Conservation (phyloP, 1,284 basidiomycete genomes). For the Schizophyllum amplum region DNA sequence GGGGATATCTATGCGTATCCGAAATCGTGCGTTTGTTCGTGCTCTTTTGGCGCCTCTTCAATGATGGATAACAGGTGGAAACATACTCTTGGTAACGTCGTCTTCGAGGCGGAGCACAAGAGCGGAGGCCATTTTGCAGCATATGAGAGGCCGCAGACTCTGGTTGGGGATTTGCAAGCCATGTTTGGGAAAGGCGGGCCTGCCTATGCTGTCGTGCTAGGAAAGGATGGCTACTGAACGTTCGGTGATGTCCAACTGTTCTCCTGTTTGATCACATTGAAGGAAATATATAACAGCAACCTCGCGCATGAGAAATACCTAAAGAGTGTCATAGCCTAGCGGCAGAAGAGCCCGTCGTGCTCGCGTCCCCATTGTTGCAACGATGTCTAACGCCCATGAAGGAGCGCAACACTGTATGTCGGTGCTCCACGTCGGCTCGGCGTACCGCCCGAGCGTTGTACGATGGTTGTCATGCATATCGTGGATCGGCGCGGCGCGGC, state of each 20-base stretch:
- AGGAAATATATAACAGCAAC: too few relatives aligned
- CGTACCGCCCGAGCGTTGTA: slow-evolving; percentile 40
- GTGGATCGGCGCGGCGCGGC: slow-evolving; percentile 49
- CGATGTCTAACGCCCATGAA: slow-evolving; percentile 21
- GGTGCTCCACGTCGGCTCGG: slow-evolving; percentile 42
- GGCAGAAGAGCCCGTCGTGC: too few relatives aligned
- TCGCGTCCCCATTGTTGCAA: slow-evolving; percentile 39
- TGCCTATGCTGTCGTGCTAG: slow-evolving; percentile 7
- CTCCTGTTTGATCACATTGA: too few relatives aligned
- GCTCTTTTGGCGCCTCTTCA: too few relatives aligned
- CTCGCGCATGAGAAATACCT: too few relatives aligned
- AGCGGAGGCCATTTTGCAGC: slow-evolving; percentile 21
- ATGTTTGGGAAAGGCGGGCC: slow-evolving; percentile 9
- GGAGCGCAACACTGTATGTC: slow-evolving; percentile 43
- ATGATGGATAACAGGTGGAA: neutral
- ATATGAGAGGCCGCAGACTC: slow-evolving; percentile 8
- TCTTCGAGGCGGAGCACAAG: slow-evolving; percentile 16
- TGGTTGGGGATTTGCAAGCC: slow-evolving; percentile 7
- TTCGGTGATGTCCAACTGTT: neutral
- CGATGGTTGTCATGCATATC: slow-evolving; percentile 59
- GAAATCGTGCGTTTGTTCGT: slow-evolving; percentile 11
- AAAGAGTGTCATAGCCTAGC: too few relatives aligned
- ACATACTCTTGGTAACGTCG: slow-evolving; percentile 8
- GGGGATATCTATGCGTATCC: slow-evolving; percentile 3
- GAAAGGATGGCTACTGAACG: neutral